Evolutionary conservation across 768 basidiomycete genomes (phyloP).

Genomic region (Lentinula aciculospora): DNA sequence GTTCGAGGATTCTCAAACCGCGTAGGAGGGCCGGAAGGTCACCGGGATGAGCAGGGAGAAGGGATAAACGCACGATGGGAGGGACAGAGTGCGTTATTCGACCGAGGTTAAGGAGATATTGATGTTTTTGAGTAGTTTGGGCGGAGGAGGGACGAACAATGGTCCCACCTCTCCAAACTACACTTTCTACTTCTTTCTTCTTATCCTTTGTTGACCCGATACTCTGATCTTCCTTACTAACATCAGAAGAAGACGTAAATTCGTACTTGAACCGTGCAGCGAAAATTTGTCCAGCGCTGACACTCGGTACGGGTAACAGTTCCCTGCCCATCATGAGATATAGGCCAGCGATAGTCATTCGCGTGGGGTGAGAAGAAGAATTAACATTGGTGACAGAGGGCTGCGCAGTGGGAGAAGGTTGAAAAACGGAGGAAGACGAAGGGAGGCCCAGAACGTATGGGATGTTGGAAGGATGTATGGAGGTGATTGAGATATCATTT

Average conservation of each 20-base stretch:
- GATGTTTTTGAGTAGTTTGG: slow-evolving; percentile 56
- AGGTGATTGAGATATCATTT: slow-evolving; percentile 35
- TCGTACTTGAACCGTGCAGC: slow-evolving; percentile 42
- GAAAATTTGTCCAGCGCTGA: slow-evolving; percentile 91
- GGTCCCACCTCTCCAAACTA: slow-evolving; percentile 85
- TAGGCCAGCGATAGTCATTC: slow-evolving; percentile 63
- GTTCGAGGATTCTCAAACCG: slow-evolving; percentile 84
- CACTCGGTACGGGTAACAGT: slow-evolving; percentile 74
- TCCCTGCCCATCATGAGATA: slow-evolving; percentile 99
- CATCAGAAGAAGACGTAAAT: neutral
- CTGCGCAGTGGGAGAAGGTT: neutral
- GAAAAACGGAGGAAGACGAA: neutral
- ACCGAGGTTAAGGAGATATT: slow-evolving; percentile 71
- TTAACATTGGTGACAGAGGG: neutral
- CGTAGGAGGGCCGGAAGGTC: slow-evolving; percentile 87
- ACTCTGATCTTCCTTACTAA: neutral
- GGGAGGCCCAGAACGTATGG: neutral
- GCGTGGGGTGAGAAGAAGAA: slow-evolving; percentile 26
- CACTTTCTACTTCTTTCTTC: slow-evolving; percentile 65
- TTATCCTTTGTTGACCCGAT: neutral
- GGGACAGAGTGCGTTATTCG: slow-evolving; percentile 64
- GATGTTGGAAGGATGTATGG: neutral
- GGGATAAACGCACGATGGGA: slow-evolving; percentile 92
- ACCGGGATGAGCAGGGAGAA: slow-evolving; percentile 77
- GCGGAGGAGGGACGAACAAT: slow-evolving; percentile 23